Evolutionary conservation across 1,139 yeast species (phyloP), one percentile per base, ranked within the genome.

Genomic region (Blastobotrys malaysiensis): DNA sequence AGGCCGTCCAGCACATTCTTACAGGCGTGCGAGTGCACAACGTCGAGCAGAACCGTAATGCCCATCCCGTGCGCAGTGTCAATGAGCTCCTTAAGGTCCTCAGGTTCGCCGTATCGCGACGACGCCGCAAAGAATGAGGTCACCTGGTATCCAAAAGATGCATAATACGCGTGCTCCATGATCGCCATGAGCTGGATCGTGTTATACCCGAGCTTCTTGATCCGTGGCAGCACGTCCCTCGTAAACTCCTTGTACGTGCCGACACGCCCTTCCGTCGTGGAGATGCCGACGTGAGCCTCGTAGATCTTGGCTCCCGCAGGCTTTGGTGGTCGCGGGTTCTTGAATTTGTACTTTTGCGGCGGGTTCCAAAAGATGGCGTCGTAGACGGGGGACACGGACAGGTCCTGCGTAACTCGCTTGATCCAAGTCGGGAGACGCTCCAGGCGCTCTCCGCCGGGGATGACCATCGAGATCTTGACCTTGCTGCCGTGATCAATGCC

Each of bases 141-240:
- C 31, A 93, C 84, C 70, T 93, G 99, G 70, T 93, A 93, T 5
- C 99, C 99, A 69, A 93, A 93, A 0, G 96, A 88, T 1, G 98
- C 99, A 68, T 93, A 93, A 70, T 93, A 93, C 0, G 99, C 98
- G 69, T 93, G 99, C 70, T 93, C 99, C 99, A 93, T 93, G 51
- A 93, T 80, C 0, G 99, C 97, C 99, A 93, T 93, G 66, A 93
- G 77, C 71, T 93, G 99, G 63, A 93, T 86, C 6, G 96, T 84
- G 68, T 93, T 89, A 70, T 93, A 93, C 21, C 97, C 98, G 59
- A 91, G 77, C 59, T 84, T 80, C 63, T 82, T 82, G 63, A 93
- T 88, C 48, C 86, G 77, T n/a, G 99, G 99, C 58, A 93, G 77
- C 16, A 90, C 77, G 60, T 88, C 83, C 49, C 74, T 61, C 20